Base-by-base conservation (phyloP, 2,329 filamentous ascomycete genomes). In the Aspergillus fumigatus region DNA sequence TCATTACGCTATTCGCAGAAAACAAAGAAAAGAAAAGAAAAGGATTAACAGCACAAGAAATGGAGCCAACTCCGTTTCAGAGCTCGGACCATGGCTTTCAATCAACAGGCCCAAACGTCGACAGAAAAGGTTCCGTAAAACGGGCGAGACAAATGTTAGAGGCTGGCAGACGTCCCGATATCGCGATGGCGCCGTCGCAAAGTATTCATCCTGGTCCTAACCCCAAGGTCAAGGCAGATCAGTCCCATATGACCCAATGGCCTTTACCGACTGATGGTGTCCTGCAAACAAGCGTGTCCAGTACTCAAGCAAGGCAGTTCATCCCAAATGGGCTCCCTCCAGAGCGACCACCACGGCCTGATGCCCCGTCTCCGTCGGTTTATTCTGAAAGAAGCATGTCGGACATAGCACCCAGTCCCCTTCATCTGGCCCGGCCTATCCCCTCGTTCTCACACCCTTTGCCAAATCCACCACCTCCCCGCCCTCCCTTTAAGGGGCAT, bases 191-290 rank as follows among this genome's bases (percentile, higher is more conserved):
- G 55, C 50, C 43, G 54, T 55, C 50, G 58, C 66, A 35, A 58
- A 52, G 45, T 23, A 48, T 27, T 58, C 35, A 45, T 23, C 52
- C 54, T n/a, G 53, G 41, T 52, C 59, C 52, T 41, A 62, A 60
- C 45, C 58, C 57, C 38, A 47, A 23, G 14, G 54, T 61, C 14
- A 59, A 62, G 41, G 52, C 56, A 10, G 53, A 67, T 38, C 52
- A 59, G n/a, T 69, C 75, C 9, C 74, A 74, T 51, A 69, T 71
- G 57, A 73, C 74, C 40, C 75, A 78, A 66, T 80, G 79, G 79
- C 77, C 79, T 50, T 68, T 80, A 9, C 68, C 74, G n/a, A 70
- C 74, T 59, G 68, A 70, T 50, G 56, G 66, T 35, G 59, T 65
- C 38, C 50, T 62, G 17, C 60, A 63, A 26, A 54, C 64, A 26